Evolutionary conservation across 2,329 filamentous ascomycete species (phyloP).

Genomic region (Lasiodiplodia citricola): DNA sequence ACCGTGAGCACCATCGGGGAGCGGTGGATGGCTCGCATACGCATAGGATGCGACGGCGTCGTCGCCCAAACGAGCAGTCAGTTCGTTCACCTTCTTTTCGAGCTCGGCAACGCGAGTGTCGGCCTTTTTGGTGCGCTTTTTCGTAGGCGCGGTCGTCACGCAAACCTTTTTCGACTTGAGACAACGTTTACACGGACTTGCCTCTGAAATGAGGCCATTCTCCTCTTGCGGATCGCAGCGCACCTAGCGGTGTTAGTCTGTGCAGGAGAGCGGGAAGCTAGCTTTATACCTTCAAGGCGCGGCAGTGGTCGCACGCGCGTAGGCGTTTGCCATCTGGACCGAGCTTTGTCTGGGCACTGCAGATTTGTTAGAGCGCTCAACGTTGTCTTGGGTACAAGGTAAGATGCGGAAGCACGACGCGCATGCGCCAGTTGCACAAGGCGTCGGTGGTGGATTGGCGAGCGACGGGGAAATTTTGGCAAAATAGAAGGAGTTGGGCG

Average conservation of each 20-base stretch:
- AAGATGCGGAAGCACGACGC: not conserved
- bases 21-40: not conserved
- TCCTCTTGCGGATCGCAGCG: conserved; percentile 77
- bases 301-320: conserved; percentile 28
- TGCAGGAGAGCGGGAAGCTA: not conserved
- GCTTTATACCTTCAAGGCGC: conserved; percentile 20
- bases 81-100: conserved; percentile 88
- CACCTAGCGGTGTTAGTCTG: conserved; percentile 54
- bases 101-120: conserved; percentile 88
- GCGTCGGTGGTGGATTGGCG: not conserved
- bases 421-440: not conserved
- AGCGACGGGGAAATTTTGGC: not conserved
- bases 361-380: not conserved
- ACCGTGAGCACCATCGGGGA: not conserved
- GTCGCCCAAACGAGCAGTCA: conserved; percentile 77
- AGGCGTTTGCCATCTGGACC: conserved; percentile 26
- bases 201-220: conserved; percentile 51
- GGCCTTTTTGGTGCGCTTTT: conserved; percentile 90
- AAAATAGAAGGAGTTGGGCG: not conserved
- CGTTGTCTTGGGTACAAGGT: not conserved
- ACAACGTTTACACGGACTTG: conserved; percentile 69
- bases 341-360: conserved; percentile 25
- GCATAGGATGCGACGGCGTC: not conserved
- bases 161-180: conserved; percentile 64
- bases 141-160: conserved; percentile 66